Percentiles rank a stretch among this genome's conserved stretches.
Conservation (phyloP, 306 rosid genomes). For the Vicia faba region DNA sequence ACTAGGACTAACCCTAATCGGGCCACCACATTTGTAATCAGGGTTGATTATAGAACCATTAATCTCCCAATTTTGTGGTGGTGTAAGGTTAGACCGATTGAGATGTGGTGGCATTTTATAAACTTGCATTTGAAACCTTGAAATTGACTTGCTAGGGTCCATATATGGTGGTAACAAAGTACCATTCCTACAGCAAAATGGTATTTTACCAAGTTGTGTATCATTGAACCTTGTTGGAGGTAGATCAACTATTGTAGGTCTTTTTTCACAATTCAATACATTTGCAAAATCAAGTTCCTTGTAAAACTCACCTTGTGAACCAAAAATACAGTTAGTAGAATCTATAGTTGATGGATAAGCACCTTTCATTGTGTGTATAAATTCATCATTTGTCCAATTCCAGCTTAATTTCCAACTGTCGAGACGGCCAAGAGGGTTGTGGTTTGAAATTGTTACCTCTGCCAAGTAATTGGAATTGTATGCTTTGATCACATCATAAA, state of each 20-base stretch:
- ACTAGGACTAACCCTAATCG: constrained; percentile 72
- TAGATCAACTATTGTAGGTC: constrained; percentile 77
- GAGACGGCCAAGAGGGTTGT: constrained; percentile 86
- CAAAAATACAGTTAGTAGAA: constrained; percentile 73
- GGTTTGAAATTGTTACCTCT: constrained; percentile 72
- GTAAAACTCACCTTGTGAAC: constrained; percentile 62
- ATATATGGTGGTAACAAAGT: constrained; percentile 73
- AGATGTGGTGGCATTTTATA: constrained; percentile 81
- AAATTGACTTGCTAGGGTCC: constrained; percentile 71
- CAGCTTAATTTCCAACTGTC: constrained; percentile 83
- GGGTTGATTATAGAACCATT: constrained; percentile 70
- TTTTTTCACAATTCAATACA: constrained; percentile 72
- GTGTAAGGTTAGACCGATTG: constrained; percentile 65
- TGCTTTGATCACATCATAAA: constrained; percentile 75
- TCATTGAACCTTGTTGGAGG: constrained; percentile 76
- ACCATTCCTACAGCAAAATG: constrained; percentile 91
- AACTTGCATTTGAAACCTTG: constrained; percentile 83
- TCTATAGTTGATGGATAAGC: constrained; percentile 76
- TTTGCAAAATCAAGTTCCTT: constrained; percentile 56
- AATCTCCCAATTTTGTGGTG: constrained; percentile 83
- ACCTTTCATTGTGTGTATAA: constrained; percentile 73
- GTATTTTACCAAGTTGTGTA: constrained; percentile 62
- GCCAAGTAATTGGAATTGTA: constrained; percentile 67
- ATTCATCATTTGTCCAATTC: constrained; percentile 77
- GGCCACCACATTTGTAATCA: constrained; percentile 70